Percentiles rank a stretch among this genome's conserved stretches.
Evolutionary conservation across 805 yeast genomes (phyloP).

Genomic region (Candida sithepensis): DNA sequence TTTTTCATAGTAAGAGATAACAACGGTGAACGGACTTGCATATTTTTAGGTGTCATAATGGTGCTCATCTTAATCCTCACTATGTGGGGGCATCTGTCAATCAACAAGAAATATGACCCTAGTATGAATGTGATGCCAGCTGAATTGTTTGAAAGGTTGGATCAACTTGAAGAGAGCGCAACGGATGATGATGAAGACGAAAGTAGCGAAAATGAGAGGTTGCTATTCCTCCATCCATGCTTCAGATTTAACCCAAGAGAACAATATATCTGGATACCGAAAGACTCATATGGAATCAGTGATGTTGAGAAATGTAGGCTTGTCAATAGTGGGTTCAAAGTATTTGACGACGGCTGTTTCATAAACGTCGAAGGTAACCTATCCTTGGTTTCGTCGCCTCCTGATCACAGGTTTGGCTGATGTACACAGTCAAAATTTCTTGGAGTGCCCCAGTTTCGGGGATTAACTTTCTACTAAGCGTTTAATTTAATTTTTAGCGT

Average conservation of each 20-base stretch:
- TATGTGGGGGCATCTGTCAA: constrained; percentile 50
- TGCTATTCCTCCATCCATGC: constrained; percentile 21
- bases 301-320: constrained; percentile 22
- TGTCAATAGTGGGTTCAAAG: constrained; percentile 19
- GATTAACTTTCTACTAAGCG: too few relatives aligned
- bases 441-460: too few relatives aligned
- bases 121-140: constrained; percentile 37
- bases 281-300: constrained; percentile 32
- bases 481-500: too few relatives aligned
- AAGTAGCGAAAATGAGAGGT: constrained; percentile 6
- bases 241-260: constrained; percentile 19
- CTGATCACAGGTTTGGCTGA: constrained; percentile 13
- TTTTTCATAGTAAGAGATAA: constrained; percentile 58
- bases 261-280: constrained; percentile 26
- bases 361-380: constrained; percentile 11
- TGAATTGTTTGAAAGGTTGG: constrained; percentile 12
- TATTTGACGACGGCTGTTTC: constrained; percentile 16
- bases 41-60: constrained; percentile 50
- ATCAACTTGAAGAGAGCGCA: constrained; percentile 2
- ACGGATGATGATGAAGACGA: constrained; percentile 2
- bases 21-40: constrained; percentile 40
- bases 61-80: constrained; percentile 49
- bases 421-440: too few relatives aligned
- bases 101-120: constrained; percentile 40
- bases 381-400: constrained; percentile 13